phyloP scores from a whole-genome alignment of 805 yeast species.

The Teunomyces lycoperdinae region DNA sequence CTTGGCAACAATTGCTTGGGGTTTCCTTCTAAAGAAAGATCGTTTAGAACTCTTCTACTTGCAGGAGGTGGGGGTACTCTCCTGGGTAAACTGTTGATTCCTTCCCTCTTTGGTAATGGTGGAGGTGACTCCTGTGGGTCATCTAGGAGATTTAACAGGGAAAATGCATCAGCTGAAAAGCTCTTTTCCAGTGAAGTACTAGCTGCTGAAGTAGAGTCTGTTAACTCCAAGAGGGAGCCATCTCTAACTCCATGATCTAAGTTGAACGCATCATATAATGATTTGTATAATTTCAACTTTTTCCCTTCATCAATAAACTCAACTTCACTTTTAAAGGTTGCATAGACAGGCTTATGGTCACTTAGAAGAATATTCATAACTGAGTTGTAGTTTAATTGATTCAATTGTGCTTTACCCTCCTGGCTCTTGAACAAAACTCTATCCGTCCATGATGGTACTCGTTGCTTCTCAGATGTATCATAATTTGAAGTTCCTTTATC shows the following conservation, averaged over 20 bases:
- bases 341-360: conserved; percentile 92
- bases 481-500: conserved; percentile 80
- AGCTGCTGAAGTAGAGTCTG: conserved; percentile 7
- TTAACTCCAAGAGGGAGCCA: conserved; percentile 10
- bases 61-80: conserved; percentile 32
- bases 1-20: conserved; percentile 3
- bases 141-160: conserved; percentile 37
- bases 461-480: conserved; percentile 86
- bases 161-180: conserved; percentile 28
- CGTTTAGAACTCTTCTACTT: conserved; percentile 13
- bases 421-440: conserved; percentile 65
- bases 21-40: background rate
- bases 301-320: conserved; percentile 55
- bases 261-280: conserved; percentile 29
- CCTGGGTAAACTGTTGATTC: conserved; percentile 18
- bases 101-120: conserved; percentile 17
- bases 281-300: conserved; percentile 24
- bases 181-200: conserved; percentile 10
- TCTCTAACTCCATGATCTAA: conserved; percentile 22
- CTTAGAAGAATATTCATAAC: conserved; percentile 60
- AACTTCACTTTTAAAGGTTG: conserved; percentile 66
- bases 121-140: conserved; percentile 22
- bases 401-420: conserved; percentile 30
- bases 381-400: conserved; percentile 67
- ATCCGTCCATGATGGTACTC: conserved; percentile 98